Percentiles rank a stretch among this genome's conserved stretches.
These are phyloP conservation scores for Fusarium xyrophilum DNA, from an alignment of 2,329 filamentous ascomycete genomes.

Conservation along the genomic window DNA sequence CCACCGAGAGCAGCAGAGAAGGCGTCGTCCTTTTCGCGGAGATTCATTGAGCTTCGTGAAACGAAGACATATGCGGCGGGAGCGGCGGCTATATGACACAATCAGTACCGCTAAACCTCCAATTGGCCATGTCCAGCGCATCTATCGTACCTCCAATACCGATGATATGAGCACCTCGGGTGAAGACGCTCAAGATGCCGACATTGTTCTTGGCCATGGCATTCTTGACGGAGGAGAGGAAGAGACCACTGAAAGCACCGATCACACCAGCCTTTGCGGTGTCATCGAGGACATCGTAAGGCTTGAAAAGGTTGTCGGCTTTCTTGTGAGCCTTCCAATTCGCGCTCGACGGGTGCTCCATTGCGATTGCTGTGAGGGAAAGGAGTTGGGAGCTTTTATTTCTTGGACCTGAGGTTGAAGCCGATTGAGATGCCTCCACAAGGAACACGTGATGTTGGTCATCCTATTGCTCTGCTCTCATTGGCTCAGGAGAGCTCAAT, in stretches of 20 bases:
- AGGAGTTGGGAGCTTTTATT: slow-evolving; percentile 38
- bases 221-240: slow-evolving; percentile 83
- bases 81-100: slow-evolving; percentile 57
- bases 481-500: slow-evolving; percentile 39
- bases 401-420: slow-evolving; percentile 40
- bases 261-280: slow-evolving; percentile 70
- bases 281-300: slow-evolving; percentile 75
- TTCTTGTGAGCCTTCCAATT: slow-evolving; percentile 39
- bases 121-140: slow-evolving; percentile 23
- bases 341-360: slow-evolving; percentile 44
- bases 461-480: slow-evolving; percentile 45
- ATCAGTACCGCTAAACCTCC: slow-evolving; percentile 28
- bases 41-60: slow-evolving; percentile 78
- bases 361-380: slow-evolving; percentile 39
- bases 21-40: slow-evolving; percentile 82
- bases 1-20: slow-evolving; percentile 78
- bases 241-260: slow-evolving; percentile 71
- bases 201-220: slow-evolving; percentile 83
- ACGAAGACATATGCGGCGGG: slow-evolving; percentile 81
- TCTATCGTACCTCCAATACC: slow-evolving; percentile 51
- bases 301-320: slow-evolving; percentile 61
- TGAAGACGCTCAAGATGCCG: slow-evolving; percentile 80
- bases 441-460: slow-evolving; percentile 47
- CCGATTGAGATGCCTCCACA: slow-evolving; percentile 35
- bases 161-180: slow-evolving; percentile 77